Evolutionary conservation across 352 stramenopile species (phyloP).

Genomic region (Ophiocytium majus): DNA sequence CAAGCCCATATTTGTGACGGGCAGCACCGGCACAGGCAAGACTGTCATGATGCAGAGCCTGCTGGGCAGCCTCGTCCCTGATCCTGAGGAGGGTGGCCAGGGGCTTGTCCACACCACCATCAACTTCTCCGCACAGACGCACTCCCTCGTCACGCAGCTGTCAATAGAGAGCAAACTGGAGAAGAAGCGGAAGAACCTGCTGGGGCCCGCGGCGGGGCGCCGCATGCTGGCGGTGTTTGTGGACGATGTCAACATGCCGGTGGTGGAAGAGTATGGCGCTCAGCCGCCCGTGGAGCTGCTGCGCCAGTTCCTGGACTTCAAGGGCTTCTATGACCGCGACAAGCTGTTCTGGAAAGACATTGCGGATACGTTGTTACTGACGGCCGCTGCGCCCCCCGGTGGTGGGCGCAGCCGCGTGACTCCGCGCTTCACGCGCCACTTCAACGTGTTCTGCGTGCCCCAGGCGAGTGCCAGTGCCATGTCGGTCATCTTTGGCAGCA

Average conservation of each 20-base stretch:
- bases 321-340: slow-evolving; percentile 90
- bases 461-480: slow-evolving; percentile 76
- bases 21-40: slow-evolving; percentile 79
- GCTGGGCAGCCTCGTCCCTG: slow-evolving; percentile 59
- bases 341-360: slow-evolving; percentile 96
- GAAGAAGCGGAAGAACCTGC: slow-evolving; percentile 89
- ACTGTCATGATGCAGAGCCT: slow-evolving; percentile 78
- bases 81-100: slow-evolving; percentile 57
- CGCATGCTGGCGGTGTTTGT: slow-evolving; percentile 77
- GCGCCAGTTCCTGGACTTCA: slow-evolving; percentile 88
- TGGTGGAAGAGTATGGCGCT: slow-evolving; percentile 87
- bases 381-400: slow-evolving; percentile 79
- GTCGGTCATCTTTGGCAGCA: slow-evolving; percentile 85
- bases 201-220: slow-evolving; percentile 78
- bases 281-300: slow-evolving; percentile 88
- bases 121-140: slow-evolving; percentile 86
- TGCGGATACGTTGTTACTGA: slow-evolving; percentile 81
- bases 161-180: slow-evolving; percentile 88
- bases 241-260: slow-evolving; percentile 89
- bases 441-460: slow-evolving; percentile 90
- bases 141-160: slow-evolving; percentile 71
- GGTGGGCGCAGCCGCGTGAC: slow-evolving; percentile 76
- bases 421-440: slow-evolving; percentile 86
- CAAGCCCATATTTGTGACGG: slow-evolving; percentile 80
- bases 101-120: slow-evolving; percentile 63